Evolutionary conservation across 768 basidiomycete species (phyloP).

Genomic region (Tubosaeta sp.): DNA sequence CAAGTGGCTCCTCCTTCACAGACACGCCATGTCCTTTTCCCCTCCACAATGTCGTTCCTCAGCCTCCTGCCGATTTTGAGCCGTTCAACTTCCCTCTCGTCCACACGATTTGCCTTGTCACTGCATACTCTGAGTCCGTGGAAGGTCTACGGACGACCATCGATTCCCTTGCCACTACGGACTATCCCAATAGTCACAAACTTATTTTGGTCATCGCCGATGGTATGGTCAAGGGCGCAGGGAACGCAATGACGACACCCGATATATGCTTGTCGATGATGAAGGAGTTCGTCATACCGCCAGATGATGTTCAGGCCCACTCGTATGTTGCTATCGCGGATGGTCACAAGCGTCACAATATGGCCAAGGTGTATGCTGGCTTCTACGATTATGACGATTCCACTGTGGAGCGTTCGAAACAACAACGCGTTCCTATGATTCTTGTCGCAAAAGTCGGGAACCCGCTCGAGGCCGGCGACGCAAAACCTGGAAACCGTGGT

Average conservation of each 20-base stretch:
- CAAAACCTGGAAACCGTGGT: slow-evolving; percentile 97
- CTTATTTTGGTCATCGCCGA: slow-evolving; percentile 93
- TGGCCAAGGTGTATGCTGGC: slow-evolving; percentile 97
- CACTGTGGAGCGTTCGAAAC: slow-evolving; percentile 86
- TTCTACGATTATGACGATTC: slow-evolving; percentile 94
- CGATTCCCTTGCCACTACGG: slow-evolving; percentile 97
- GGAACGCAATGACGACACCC: slow-evolving; percentile 84
- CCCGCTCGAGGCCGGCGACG: slow-evolving; percentile 78
- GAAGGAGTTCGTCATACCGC: slow-evolving; percentile 83
- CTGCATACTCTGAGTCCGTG: slow-evolving; percentile 95
- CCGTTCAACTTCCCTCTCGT: slow-evolving; percentile 95
- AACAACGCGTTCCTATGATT: slow-evolving; percentile 94
- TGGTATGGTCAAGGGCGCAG: slow-evolving; percentile 96
- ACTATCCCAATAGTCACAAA: slow-evolving; percentile 98
- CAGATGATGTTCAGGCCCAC: slow-evolving; percentile 84
- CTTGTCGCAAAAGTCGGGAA: slow-evolving; percentile 96
- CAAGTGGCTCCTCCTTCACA: slow-evolving; percentile 47
- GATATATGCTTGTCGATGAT: slow-evolving; percentile 96
- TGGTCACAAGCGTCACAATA: slow-evolving; percentile 99
- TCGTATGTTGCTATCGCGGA: slow-evolving; percentile 99
- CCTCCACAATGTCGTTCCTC: slow-evolving; percentile 82
- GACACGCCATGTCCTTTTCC: slow-evolving; percentile 92
- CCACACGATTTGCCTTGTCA: slow-evolving; percentile 94
- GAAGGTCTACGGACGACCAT: slow-evolving; percentile 96
- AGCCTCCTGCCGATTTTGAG: slow-evolving; percentile 86